A percentile compares a stretch with the other conserved stretches of the same genome.
These are phyloP conservation scores for Fusarium pseudoanthophilum DNA, from an alignment of 2,329 filamentous ascomycete species.

Conservation along the genomic window DNA sequence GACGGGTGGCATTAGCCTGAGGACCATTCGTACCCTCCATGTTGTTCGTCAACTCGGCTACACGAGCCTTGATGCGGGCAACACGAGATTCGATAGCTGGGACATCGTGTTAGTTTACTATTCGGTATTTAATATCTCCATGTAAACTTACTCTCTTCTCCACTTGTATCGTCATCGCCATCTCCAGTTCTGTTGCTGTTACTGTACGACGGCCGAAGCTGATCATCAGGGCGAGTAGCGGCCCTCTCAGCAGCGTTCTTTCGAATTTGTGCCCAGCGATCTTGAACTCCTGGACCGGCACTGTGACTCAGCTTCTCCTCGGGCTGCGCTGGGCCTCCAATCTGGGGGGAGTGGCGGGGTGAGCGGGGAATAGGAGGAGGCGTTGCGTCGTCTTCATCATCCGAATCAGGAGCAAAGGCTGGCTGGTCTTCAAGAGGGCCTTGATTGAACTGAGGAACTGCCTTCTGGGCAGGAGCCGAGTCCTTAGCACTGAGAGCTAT, in stretches of 20 bases:
- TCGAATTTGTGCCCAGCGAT: constrained; percentile 95
- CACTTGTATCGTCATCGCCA: constrained; percentile 88
- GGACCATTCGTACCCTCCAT: constrained; percentile 69
- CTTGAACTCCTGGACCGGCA: constrained; percentile 59
- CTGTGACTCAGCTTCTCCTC: constrained; percentile 50
- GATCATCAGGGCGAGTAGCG: constrained; percentile 72
- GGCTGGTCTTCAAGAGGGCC: constrained; percentile 89
- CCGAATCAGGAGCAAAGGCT: constrained; percentile 76
- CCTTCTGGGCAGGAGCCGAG: constrained; percentile 43
- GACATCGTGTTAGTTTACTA: constrained; percentile 36
- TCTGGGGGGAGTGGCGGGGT: constrained; percentile 41
- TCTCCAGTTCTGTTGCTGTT: constrained; percentile 68
- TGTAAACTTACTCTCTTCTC: constrained; percentile 84
- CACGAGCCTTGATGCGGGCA: constrained; percentile 95
- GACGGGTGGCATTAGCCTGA: constrained; percentile 35
- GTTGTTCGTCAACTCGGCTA: constrained; percentile 91
- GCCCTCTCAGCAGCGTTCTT: constrained; percentile 92
- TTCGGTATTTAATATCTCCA: background rate
- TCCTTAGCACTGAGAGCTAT: constrained; percentile 23
- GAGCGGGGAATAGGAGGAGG: constrained; percentile 65
- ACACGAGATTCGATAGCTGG: constrained; percentile 96
- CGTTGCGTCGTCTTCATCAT: constrained; percentile 60
- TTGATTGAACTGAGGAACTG: constrained; percentile 78
- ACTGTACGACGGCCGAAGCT: constrained; percentile 65
- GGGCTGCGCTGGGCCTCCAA: constrained; percentile 42